Evolutionary conservation across 1,284 basidiomycete species (phyloP).

Genomic region (Laetiporus sulphureus): DNA sequence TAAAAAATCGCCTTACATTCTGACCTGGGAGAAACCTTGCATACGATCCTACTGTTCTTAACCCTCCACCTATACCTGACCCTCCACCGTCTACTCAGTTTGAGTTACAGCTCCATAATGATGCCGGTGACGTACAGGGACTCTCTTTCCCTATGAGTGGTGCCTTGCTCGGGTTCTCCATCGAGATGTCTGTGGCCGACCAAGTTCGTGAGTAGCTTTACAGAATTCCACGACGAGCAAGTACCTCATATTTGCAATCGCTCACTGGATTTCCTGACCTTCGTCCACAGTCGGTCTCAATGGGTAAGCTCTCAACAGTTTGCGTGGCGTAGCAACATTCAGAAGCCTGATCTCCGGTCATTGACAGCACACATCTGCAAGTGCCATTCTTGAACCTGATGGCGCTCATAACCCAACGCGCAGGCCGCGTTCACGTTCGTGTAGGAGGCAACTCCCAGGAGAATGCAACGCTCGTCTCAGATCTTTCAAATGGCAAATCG

Average conservation of each 20-base stretch:
- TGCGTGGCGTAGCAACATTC: neutral
- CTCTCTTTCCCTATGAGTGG: constrained; percentile 51
- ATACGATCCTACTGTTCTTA: constrained; percentile 16
- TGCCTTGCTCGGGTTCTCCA: constrained; percentile 63
- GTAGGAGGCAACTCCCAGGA: constrained; percentile 79
- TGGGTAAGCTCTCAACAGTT: neutral
- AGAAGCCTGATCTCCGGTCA: too few species aligned
- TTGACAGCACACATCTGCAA: constrained; percentile 1
- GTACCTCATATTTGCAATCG: neutral
- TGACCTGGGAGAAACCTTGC: too few species aligned
- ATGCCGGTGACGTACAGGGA: constrained; percentile 27
- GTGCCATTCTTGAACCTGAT: constrained; percentile 48
- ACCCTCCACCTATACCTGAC: constrained; percentile 17
- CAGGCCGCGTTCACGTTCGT: constrained; percentile 53
- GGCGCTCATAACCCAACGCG: constrained; percentile 54
- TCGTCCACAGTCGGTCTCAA: constrained; percentile 1
- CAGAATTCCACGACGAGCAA: too few species aligned
- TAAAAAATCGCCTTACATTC: too few species aligned
- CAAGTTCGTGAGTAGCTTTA: constrained; percentile 49
- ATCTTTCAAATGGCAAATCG: constrained; percentile 14
- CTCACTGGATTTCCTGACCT: neutral
- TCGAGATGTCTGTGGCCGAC: constrained; percentile 67
- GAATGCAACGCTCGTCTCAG: constrained; percentile 30
- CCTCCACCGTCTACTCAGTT: constrained; percentile 19
- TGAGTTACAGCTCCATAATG: constrained; percentile 13